Percentiles rank a stretch among this genome's conserved stretches.
phyloP scores from a whole-genome alignment of 176 grass and related monocot species.

The Oryza officinalis region DNA sequence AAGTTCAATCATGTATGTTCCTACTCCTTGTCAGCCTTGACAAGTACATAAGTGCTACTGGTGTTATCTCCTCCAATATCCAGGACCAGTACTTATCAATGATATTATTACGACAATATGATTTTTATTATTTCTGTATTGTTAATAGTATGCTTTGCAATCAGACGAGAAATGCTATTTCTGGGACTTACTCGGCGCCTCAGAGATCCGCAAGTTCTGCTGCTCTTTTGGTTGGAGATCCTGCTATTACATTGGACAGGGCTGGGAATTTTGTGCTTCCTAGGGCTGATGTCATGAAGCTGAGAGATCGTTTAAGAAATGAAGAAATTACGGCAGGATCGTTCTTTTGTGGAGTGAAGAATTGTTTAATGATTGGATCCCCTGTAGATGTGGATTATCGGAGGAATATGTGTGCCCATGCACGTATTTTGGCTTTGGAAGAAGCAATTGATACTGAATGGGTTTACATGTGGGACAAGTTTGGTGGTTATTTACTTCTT shows the following conservation, averaged over 20 bases:
- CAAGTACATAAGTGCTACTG: background rate
- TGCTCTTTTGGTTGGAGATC: conserved; percentile 98
- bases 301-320: conserved; percentile 94
- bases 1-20: background rate
- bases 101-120: background rate
- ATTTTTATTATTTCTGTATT: conserved; percentile 31
- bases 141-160: conserved; percentile 37
- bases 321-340: conserved; percentile 88
- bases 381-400: conserved; percentile 72
- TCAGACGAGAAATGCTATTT: conserved; percentile 98
- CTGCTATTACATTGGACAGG: conserved; percentile 81
- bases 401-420: conserved; percentile 99
- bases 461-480: conserved; percentile 99
- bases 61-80: conserved; percentile 3
- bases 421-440: conserved; percentile 94
- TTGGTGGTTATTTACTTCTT: conserved; percentile 98
- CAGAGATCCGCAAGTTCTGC: conserved; percentile 98
- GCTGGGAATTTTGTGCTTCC: conserved; percentile 99
- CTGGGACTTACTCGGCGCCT: conserved; percentile 95
- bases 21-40: background rate
- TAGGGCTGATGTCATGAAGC: conserved; percentile 96
- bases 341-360: conserved; percentile 69
- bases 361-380: conserved; percentile 64
- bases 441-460: conserved; percentile 99
- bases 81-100: conserved; percentile 19